Percentiles rank a stretch among this genome's conserved stretches.
phyloP scores from a whole-genome alignment of 805 yeast genomes.

The Saccharomycopsis babjevae region DNA sequence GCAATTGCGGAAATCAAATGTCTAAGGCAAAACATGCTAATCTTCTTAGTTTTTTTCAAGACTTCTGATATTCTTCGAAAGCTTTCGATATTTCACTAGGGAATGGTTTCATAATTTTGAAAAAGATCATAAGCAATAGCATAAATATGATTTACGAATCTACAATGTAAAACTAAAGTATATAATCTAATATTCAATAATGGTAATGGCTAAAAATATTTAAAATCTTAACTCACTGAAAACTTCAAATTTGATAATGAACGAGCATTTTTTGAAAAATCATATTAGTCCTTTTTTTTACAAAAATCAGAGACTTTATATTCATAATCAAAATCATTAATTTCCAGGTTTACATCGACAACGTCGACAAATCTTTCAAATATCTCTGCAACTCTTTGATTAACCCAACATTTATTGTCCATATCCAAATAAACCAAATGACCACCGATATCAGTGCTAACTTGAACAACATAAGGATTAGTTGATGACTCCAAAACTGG shows the following conservation, averaged over 20 bases:
- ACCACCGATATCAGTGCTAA: constrained; percentile 60
- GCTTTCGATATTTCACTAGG: too few relatives aligned
- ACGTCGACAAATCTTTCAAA: constrained; percentile 30
- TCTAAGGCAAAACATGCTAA: too few relatives aligned
- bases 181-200: not conserved
- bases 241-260: not conserved
- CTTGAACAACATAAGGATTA: constrained; percentile 50
- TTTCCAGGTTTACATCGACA: constrained; percentile 20
- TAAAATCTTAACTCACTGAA: too few relatives aligned
- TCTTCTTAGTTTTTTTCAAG: too few relatives aligned
- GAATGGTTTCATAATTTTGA: not conserved
- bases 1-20: too few relatives aligned
- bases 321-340: constrained; percentile 6
- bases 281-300: not conserved
- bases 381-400: constrained; percentile 32
- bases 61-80: too few relatives aligned
- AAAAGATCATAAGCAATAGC: too few relatives aligned
- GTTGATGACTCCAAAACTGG: constrained; percentile 39
- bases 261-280: not conserved
- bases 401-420: constrained; percentile 39
- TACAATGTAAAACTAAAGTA: not conserved
- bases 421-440: constrained; percentile 47
- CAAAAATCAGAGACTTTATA: constrained; percentile 3
- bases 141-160: not conserved
- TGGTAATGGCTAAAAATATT: not conserved